Base-by-base conservation (phyloP, 257 asterid species). In the Nicotiana attenuata region DNA sequence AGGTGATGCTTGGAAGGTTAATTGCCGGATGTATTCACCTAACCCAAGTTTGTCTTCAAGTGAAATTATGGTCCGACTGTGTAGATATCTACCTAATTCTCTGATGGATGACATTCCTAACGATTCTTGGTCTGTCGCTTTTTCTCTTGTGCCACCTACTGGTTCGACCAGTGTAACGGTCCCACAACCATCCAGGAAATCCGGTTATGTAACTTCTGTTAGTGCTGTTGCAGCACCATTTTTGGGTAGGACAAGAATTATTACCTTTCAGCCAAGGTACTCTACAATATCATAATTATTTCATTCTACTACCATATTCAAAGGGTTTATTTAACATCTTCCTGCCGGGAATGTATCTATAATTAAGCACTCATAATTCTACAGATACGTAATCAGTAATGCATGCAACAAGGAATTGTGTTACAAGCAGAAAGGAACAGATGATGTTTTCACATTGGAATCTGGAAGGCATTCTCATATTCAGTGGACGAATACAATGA, bases 351-450 rank as follows among this genome's bases (percentile, higher is more conserved):
- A 41, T 57, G 17, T 41, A 50, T 52, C 28, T 22, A 55, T 61
- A 68, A 65, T 28, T 33, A 38, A 28, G 79, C 8, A 75, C 41
- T 69, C 76, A 73, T 79, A 76, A 68, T 85, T 85, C 76, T 80
- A 65, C 94, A 96, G 99, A 87, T 96, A 91, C 81, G 92, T 96
- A 86, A 91, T 96, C 87, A 92, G 97, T 83, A 96, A 96, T 89
- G 97, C 98, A 67, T 92, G 98, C 91, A 78, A 93, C 87, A 96
- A 92, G 86, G 90, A 84, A 53, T 81, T 96, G 87, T 89, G 92
- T 83, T 96, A 94, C 85, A 92, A 92, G 95, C 99, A 96, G 89
- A 96, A 92, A 90, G 99, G 97, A 85, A 94, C 98, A 28, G 90
- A 92, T 83, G 85, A 63, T 78, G 89, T 91, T 84, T 90, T 89